phyloP scores from a whole-genome alignment of 1,139 yeast genomes.

The Suhomyces guaymorum region DNA sequence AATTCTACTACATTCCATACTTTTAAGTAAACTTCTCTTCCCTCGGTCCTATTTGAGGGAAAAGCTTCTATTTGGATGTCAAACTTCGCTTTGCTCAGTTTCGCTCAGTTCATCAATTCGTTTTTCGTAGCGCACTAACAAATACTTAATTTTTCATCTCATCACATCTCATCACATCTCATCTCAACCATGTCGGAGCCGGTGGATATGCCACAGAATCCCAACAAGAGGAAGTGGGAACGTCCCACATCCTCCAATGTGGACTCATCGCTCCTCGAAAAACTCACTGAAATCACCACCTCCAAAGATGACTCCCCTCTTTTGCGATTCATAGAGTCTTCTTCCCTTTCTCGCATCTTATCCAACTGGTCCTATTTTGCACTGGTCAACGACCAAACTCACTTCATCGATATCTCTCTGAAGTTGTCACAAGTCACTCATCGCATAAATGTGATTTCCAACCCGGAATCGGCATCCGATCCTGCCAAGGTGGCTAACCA shows the following conservation, averaged over 20 bases:
- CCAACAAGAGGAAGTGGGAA: conserved; percentile 12
- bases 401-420: conserved; percentile 44
- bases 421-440: conserved; percentile 31
- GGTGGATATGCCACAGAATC: too few relatives aligned
- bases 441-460: conserved; percentile 15
- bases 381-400: conserved; percentile 59
- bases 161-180: neutral
- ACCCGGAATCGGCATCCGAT: conserved; percentile 15
- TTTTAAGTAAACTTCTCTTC: too few relatives aligned
- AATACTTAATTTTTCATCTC: conserved; percentile 1
- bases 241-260: conserved; percentile 17
- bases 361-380: conserved; percentile 61
- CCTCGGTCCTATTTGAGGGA: too few relatives aligned
- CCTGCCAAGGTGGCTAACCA: conserved; percentile 14
- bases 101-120: too few relatives aligned
- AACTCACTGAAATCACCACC: conserved; percentile 16
- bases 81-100: too few relatives aligned
- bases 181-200: conserved; percentile 3
- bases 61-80: too few relatives aligned
- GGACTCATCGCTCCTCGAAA: conserved; percentile 21
- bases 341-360: conserved; percentile 25
- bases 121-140: neutral
- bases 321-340: conserved; percentile 19
- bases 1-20: too few relatives aligned
- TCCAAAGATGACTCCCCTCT: conserved; percentile 13